Base-by-base conservation (phyloP, 1,284 basidiomycete genomes). In the Megacollybia platyphylla region DNA sequence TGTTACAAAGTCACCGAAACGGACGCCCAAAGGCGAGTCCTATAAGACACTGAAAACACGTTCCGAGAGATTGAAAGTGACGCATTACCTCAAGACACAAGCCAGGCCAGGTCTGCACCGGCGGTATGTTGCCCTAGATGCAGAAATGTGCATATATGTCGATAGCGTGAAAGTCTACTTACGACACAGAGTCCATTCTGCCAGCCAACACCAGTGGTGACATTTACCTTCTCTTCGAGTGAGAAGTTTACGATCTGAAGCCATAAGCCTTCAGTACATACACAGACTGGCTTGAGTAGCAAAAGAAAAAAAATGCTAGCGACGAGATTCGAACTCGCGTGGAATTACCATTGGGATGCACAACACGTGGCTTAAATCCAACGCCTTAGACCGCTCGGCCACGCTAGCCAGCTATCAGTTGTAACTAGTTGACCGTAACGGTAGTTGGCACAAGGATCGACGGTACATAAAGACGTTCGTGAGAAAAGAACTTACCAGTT, bases 101-200 rank as follows among this genome's bases (percentile, higher is more conserved):
- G 7, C 80, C 78, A 3, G 79, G 77, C 60, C 61, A 71, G 24
- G 57, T 63, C 26, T 56, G 55, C 36, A 59, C 65, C 1, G 60
- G 41, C 6, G 65, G 57, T 13, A 64, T 68, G 46, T 69, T 70
- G 5, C 69, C 68, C 66, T 67, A n/a, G 13, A 27, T 11, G n/a
- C 43, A 17, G 29, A n/a, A 17, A 36, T 40, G 5, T 42, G 28
- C 65, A 67, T 42, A 57, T 56, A 4, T 28, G 6, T 27, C 35
- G 17, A 31, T 13, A 20, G 17, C 34, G 4, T 11, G 18, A 36
- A 28, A 6, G 35, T 11, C 51, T 42, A 55, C 77, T 65, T 47
- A 80, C 79, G 41, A 80, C 77, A 57, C 82, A 86, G n/a, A 70
- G 71, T 0, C 78, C 73, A 41, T 53, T 57, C 44, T 51, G 49